Conservation (phyloP, 2,329 filamentous ascomycete genomes). For the Colletotrichum higginsianum region DNA sequence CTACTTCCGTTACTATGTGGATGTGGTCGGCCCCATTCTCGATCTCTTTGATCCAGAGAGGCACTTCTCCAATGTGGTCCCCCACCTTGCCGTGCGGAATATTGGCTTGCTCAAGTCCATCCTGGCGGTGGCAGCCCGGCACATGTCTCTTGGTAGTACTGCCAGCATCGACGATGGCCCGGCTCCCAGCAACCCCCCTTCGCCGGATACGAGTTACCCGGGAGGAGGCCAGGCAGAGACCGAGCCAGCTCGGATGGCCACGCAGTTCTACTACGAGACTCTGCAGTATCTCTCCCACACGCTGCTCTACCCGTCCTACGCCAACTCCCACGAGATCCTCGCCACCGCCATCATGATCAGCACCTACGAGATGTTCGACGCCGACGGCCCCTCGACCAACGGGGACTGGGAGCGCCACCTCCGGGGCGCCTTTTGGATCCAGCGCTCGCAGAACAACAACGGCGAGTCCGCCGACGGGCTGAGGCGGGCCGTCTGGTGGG, state of each 20-base stretch:
- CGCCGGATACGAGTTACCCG: not conserved
- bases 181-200: not conserved
- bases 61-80: constrained; percentile 41
- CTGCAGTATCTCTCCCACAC: constrained; percentile 71
- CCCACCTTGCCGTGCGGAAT: constrained; percentile 40
- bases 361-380: constrained; percentile 75
- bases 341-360: constrained; percentile 71
- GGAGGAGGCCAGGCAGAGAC: not conserved
- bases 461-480: constrained; percentile 68
- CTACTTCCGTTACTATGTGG: constrained; percentile 41
- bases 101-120: constrained; percentile 42
- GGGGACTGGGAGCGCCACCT: constrained; percentile 71
- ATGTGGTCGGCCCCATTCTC: constrained; percentile 38
- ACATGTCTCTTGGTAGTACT: constrained; percentile 19
- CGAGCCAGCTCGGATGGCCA: constrained; percentile 49
- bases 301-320: constrained; percentile 70
- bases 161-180: not conserved
- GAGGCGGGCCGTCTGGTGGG: constrained; percentile 73
- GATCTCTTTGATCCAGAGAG: constrained; percentile 41
- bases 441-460: constrained; percentile 71
- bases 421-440: constrained; percentile 76
- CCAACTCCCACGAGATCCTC: constrained; percentile 69
- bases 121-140: constrained; percentile 37
- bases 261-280: constrained; percentile 73
- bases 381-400: constrained; percentile 50